Conservation (phyloP, 2,329 filamentous ascomycete species). For the Hypoxylon sp. region DNA sequence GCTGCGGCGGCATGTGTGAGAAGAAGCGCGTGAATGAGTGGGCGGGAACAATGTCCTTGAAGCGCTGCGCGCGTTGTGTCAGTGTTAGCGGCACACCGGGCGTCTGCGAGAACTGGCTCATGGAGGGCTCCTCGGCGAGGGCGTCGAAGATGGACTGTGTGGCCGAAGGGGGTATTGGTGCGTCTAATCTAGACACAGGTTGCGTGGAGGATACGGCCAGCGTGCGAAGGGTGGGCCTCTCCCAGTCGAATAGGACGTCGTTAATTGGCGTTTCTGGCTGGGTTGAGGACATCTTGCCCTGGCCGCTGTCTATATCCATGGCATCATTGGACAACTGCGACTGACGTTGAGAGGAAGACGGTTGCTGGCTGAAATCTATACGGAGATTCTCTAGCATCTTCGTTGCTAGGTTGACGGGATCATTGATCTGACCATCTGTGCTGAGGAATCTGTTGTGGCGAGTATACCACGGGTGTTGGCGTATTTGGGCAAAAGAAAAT, state of each 20-base stretch:
- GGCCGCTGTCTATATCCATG: slow-evolving; percentile 78
- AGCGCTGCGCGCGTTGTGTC: slow-evolving; percentile 89
- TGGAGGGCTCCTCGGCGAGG: slow-evolving; percentile 87
- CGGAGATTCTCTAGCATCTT: slow-evolving; percentile 92
- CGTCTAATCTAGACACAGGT: slow-evolving; percentile 58
- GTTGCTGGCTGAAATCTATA: slow-evolving; percentile 85
- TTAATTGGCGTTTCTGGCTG: slow-evolving; percentile 85
- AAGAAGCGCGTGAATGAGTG: slow-evolving; percentile 94
- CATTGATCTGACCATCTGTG: slow-evolving; percentile 78
- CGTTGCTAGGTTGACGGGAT: slow-evolving; percentile 89
- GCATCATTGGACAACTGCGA: slow-evolving; percentile 63
- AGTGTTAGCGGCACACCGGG: slow-evolving; percentile 85
- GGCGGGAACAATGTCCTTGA: slow-evolving; percentile 90
- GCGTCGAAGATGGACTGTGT: slow-evolving; percentile 66
- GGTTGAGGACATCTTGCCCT: slow-evolving; percentile 77
- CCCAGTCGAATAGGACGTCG: slow-evolving; percentile 89
- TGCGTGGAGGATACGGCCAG: slow-evolving; percentile 66
- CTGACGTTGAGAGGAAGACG: slow-evolving; percentile 60
- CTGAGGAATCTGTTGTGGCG: slow-evolving; percentile 83
- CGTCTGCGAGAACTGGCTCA: slow-evolving; percentile 85
- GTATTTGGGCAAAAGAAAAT: slow-evolving; percentile 88
- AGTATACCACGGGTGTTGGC: slow-evolving; percentile 95
- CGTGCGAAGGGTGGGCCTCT: slow-evolving; percentile 75
- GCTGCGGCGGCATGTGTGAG: slow-evolving; percentile 80
- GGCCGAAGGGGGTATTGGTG: slow-evolving; percentile 57